Conservation (phyloP, 2,329 filamentous ascomycete genomes). For the Zelopaecilomyces penicillatus region DNA sequence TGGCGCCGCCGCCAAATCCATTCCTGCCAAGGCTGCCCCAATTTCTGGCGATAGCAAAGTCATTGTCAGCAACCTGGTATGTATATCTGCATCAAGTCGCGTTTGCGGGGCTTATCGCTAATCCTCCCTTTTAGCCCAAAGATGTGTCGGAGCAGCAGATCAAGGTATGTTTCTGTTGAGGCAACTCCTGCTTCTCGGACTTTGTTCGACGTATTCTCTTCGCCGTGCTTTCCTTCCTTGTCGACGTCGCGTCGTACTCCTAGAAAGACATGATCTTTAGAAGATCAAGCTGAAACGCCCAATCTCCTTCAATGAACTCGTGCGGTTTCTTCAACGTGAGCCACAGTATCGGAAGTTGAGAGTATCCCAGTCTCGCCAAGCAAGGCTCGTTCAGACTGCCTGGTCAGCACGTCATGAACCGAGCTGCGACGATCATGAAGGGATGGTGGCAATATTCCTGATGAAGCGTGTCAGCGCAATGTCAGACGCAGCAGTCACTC, state of each 20-base stretch:
- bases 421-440: conserved; percentile 17
- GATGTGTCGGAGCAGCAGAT: conserved; percentile 96
- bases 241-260: conserved; percentile 15
- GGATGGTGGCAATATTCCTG: conserved; percentile 15
- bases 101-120: conserved; percentile 28
- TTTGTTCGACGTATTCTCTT: conserved; percentile 55
- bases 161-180: conserved; percentile 99
- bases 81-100: conserved; percentile 23
- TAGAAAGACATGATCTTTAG: not conserved
- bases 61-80: conserved; percentile 96
- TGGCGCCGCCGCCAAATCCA: conserved; percentile 48
- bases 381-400: conserved; percentile 33
- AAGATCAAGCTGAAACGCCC: conserved; percentile 1
- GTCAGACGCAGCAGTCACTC: conserved; percentile 2
- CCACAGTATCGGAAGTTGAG: conserved; percentile 47
- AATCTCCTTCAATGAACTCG: conserved; percentile 6
- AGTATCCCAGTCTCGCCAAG: conserved; percentile 41
- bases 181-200: conserved; percentile 57
- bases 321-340: not conserved
- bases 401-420: conserved; percentile 40
- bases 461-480: conserved; percentile 2
- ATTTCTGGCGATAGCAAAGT: conserved; percentile 79
- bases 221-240: conserved; percentile 28
- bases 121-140: conserved; percentile 59
- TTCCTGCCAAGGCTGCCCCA: conserved; percentile 55